Conservation (phyloP, 495 filamentous ascomycete genomes). For the Hyaloscypha hepaticicola region DNA sequence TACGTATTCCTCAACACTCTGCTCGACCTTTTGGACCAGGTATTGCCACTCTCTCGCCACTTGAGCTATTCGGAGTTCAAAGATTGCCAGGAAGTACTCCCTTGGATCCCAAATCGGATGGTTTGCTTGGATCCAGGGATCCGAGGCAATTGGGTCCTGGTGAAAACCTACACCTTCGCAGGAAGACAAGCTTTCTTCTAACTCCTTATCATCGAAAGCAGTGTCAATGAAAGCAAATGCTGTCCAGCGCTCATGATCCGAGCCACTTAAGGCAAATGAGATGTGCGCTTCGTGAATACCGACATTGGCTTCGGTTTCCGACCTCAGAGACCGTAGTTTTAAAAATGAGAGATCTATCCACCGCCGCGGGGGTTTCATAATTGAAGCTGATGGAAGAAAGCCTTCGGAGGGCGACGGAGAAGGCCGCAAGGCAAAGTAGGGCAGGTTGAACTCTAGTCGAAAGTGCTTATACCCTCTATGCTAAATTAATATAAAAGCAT, state of each 20-base stretch:
- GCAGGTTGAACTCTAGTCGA: constrained; percentile 9
- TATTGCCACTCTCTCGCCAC: neutral
- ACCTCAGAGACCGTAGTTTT: neutral
- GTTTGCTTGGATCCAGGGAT: constrained; percentile 6
- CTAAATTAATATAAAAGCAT: neutral
- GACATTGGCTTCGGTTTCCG: neutral
- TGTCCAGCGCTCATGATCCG: constrained; percentile 1
- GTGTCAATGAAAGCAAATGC: constrained; percentile 15
- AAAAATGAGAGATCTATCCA: constrained; percentile 5
- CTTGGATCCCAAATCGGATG: constrained; percentile 2
- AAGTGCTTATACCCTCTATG: neutral
- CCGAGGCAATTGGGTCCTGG: constrained; percentile 6
- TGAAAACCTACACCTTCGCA: neutral
- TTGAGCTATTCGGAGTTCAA: neutral
- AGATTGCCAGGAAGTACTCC: constrained; percentile 2
- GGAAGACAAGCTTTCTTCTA: constrained; percentile 3
- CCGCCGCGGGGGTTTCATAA: neutral
- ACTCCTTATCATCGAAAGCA: neutral
- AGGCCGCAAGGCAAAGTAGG: constrained; percentile 5
- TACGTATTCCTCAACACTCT: neutral
- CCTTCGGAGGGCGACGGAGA: neutral
- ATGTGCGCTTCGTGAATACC: constrained; percentile 5
- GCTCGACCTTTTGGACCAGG: constrained; percentile 2
- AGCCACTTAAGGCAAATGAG: constrained; percentile 8
- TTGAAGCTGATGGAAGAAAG: too few relatives aligned